phyloP scores from a whole-genome alignment of 768 basidiomycete species.

The Suillus cothurnatus region DNA sequence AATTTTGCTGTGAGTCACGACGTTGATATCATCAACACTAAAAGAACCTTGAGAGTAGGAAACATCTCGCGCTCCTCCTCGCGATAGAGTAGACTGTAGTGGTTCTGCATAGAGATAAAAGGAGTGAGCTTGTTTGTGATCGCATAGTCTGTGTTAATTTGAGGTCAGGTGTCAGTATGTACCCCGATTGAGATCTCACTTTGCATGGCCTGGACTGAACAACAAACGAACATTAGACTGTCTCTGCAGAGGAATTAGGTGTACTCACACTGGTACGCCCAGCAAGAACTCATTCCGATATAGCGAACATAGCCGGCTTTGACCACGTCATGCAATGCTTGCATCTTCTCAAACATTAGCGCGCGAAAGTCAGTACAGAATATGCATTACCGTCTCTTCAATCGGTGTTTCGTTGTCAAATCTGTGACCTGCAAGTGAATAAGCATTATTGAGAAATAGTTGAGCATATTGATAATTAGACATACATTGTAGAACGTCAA shows the following conservation, averaged over 20 bases:
- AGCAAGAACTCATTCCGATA: slow-evolving; percentile 46
- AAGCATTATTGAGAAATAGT: neutral
- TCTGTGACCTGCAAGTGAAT: slow-evolving; percentile 40
- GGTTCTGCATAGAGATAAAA: slow-evolving; percentile 69
- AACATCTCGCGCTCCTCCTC: slow-evolving; percentile 66
- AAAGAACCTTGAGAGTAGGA: slow-evolving; percentile 44
- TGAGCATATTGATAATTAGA: neutral
- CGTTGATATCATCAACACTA: neutral
- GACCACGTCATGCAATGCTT: slow-evolving; percentile 53
- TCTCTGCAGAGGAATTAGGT: neutral
- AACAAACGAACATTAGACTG: neutral
- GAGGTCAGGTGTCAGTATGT: neutral
- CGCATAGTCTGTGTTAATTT: slow-evolving; percentile 35
- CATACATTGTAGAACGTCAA: slow-evolving; percentile 59
- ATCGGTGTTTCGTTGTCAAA: slow-evolving; percentile 55
- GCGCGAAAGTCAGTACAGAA: neutral
- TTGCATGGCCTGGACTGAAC: slow-evolving; percentile 42
- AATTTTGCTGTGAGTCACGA: slow-evolving; percentile 4
- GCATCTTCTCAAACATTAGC: slow-evolving; percentile 34
- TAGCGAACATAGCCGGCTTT: slow-evolving; percentile 50
- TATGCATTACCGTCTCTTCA: slow-evolving; percentile 38
- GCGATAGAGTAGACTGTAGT: slow-evolving; percentile 56
- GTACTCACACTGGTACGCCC: slow-evolving; percentile 40
- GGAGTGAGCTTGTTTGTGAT: slow-evolving; percentile 47
- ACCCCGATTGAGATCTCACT: slow-evolving; percentile 26